phyloP scores from a whole-genome alignment of 306 rosid species.

The Ammopiptanthus mongolicus region DNA sequence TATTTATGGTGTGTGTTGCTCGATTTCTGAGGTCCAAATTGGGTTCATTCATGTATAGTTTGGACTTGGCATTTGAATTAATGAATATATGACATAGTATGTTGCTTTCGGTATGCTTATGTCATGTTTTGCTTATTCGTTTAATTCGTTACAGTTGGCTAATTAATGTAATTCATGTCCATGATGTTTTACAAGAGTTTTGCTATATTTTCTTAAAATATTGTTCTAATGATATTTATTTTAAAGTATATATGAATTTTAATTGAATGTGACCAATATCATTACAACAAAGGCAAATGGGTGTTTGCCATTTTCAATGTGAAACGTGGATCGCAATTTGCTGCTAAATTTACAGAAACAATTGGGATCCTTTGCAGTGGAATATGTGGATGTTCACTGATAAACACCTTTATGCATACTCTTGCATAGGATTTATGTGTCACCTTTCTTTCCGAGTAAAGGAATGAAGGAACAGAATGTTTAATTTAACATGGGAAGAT shows the following conservation, averaged over 20 bases:
- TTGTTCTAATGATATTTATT: no score
- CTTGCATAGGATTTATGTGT: neutral
- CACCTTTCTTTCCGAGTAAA: no score
- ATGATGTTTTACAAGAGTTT: neutral
- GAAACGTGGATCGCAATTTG: neutral
- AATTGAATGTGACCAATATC: no score
- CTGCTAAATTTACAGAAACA: neutral
- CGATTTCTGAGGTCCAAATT: slow-evolving; percentile 18
- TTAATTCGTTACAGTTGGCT: neutral
- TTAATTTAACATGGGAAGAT: no score
- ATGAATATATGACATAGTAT: neutral
- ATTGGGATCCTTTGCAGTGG: neutral
- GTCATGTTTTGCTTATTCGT: neutral
- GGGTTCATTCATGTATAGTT: slow-evolving; percentile 22
- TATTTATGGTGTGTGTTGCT: neutral
- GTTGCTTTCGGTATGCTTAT: neutral
- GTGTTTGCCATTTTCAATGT: neutral
- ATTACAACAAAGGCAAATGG: slow-evolving; percentile 20
- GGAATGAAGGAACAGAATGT: no score
- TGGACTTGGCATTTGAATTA: slow-evolving; percentile 19
- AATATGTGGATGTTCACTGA: neutral
- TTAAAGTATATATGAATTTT: no score
- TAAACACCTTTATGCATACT: neutral
- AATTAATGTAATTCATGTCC: neutral
- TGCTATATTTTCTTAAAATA: no score